phyloP scores from a whole-genome alignment of 2,329 filamentous ascomycete species.

The Pseudopyrenochaeta lycopersici region DNA sequence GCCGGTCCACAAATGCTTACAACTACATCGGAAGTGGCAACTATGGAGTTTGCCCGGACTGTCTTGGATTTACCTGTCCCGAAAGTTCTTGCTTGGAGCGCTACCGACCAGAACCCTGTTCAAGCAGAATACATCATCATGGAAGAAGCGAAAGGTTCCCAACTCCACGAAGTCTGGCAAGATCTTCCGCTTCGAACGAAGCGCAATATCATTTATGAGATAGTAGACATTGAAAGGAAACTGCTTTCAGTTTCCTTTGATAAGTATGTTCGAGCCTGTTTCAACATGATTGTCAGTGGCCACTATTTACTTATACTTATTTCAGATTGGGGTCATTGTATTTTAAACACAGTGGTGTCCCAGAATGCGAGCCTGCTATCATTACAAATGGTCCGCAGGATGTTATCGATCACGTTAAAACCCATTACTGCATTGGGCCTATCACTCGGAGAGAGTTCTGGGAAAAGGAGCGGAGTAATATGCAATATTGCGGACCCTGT shows the following conservation, averaged over 20 bases:
- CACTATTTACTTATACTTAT: too few relatives aligned
- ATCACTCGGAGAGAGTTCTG: constrained; percentile 34
- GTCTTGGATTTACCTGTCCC: constrained; percentile 36
- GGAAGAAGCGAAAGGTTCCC: constrained; percentile 38
- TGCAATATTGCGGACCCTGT: constrained; percentile 36
- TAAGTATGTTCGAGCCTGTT: constrained; percentile 23
- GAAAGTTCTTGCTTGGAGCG: constrained; percentile 35
- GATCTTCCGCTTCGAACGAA: constrained; percentile 28
- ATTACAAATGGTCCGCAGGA: constrained; percentile 27
- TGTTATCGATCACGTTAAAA: constrained; percentile 18
- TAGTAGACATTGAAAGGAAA: constrained; percentile 40
- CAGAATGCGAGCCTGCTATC: constrained; percentile 42
- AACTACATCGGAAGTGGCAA: constrained; percentile 39
- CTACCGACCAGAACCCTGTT: constrained; percentile 32
- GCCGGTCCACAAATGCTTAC: constrained; percentile 26
- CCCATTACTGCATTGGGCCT: constrained; percentile 33
- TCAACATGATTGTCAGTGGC: constrained; percentile 25
- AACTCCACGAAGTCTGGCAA: constrained; percentile 32
- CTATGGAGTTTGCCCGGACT: constrained; percentile 33
- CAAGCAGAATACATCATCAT: constrained; percentile 44
- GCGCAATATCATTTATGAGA: constrained; percentile 29
- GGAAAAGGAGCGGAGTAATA: constrained; percentile 30
- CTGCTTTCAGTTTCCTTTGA: constrained; percentile 41
- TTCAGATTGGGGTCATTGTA: constrained; percentile 33
- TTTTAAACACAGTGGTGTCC: constrained; percentile 26